Percentiles rank a stretch among this genome's conserved stretches.
Evolutionary conservation across 2,329 filamentous ascomycete genomes (phyloP).

Genomic region (Cladophialophora chaetospira): DNA sequence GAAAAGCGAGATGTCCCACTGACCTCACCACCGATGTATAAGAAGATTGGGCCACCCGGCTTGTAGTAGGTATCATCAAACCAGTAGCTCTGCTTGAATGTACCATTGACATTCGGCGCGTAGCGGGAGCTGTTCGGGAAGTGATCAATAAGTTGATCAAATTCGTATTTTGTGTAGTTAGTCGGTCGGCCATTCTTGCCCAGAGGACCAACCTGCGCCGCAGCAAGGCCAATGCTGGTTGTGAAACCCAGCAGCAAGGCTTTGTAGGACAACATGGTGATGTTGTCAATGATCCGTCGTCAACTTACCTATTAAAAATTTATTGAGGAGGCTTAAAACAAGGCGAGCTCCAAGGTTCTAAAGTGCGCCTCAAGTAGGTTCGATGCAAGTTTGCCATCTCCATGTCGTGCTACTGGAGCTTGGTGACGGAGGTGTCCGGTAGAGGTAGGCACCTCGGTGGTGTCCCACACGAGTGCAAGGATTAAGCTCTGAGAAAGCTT

Average conservation of each 20-base stretch:
- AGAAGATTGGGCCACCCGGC: slow-evolving; percentile 55
- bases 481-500: neutral
- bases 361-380: neutral
- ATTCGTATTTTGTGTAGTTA: slow-evolving; percentile 27
- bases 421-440: neutral
- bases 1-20: slow-evolving; percentile 44
- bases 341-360: neutral
- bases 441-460: neutral
- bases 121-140: slow-evolving; percentile 28
- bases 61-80: slow-evolving; percentile 58
- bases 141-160: slow-evolving; percentile 31
- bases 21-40: slow-evolving; percentile 39
- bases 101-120: slow-evolving; percentile 40
- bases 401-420: neutral
- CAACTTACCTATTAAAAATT: neutral
- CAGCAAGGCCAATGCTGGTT: slow-evolving; percentile 15
- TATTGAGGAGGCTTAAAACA: neutral
- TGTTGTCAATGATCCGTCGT: neutral
- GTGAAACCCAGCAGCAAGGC: slow-evolving; percentile 1
- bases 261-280: slow-evolving; percentile 8
- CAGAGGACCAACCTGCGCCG: slow-evolving; percentile 26
- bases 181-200: slow-evolving; percentile 27
- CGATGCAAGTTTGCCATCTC: neutral
- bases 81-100: slow-evolving; percentile 59
- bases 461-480: neutral